Conservation (phyloP, 177 flowering plant species). For the Vitis hybrid region DNA sequence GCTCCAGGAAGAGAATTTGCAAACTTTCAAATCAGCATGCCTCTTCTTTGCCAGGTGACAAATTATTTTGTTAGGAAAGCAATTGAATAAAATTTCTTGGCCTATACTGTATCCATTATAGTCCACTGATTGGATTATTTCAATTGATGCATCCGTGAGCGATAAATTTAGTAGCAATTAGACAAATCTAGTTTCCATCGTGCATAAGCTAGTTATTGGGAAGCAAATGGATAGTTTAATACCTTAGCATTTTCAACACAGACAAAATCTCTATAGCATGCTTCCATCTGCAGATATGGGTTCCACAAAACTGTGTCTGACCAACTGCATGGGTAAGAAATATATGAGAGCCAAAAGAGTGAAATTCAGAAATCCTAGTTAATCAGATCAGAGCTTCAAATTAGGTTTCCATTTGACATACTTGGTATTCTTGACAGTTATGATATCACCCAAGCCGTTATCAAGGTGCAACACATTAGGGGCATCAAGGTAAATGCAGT, state of each 20-base stretch:
- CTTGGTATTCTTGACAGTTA: constrained; percentile 73
- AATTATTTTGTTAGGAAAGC: too few relatives aligned
- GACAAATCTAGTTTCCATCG: neutral
- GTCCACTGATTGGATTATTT: neutral
- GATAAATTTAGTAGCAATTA: neutral
- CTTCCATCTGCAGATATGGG: constrained; percentile 84
- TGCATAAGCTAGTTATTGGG: neutral
- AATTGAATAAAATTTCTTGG: neutral
- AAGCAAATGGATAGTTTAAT: neutral
- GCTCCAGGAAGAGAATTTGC: neutral
- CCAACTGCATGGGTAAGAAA: constrained; percentile 61
- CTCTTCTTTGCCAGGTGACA: too few relatives aligned
- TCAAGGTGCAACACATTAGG: constrained; percentile 68
- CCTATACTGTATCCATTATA: neutral
- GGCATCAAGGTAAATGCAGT: constrained; percentile 83
- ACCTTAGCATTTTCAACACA: constrained; percentile 98
- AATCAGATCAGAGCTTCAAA: neutral
- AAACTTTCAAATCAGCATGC: neutral
- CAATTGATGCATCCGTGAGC: neutral
- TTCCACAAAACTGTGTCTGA: constrained; percentile 94
- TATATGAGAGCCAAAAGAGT: neutral
- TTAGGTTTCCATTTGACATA: constrained; percentile 19
- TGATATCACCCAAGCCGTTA: constrained; percentile 77
- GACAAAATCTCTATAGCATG: constrained; percentile 86
- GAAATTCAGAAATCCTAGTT: neutral